Evolutionary conservation across 2,329 filamentous ascomycete species (phyloP).

Genomic region (Blastomyces parvus): DNA sequence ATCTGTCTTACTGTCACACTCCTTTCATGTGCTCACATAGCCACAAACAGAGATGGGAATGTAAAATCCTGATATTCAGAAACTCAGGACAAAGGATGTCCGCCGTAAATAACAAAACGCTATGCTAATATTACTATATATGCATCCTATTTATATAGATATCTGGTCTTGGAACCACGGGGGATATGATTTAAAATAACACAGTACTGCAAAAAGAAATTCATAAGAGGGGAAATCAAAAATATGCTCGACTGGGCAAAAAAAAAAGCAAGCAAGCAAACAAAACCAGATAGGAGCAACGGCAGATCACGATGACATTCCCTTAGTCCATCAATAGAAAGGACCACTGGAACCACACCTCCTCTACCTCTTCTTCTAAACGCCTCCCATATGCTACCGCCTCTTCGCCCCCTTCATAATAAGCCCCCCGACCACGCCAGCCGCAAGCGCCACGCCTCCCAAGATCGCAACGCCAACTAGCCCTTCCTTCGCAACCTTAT

Average conservation of each 20-base stretch:
- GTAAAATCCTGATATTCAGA: background rate
- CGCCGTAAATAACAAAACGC: background rate
- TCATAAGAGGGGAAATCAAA: background rate
- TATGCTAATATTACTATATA: conserved; percentile 1
- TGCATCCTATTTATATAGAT: background rate
- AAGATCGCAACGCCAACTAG: conserved; percentile 91
- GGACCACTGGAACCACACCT: background rate
- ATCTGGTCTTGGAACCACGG: background rate
- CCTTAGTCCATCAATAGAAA: background rate
- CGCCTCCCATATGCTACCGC: conserved; percentile 29
- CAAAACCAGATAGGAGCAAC: background rate
- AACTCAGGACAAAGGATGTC: background rate
- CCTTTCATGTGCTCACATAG: no score
- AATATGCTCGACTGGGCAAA: background rate
- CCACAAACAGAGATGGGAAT: background rate
- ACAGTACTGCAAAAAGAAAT: background rate
- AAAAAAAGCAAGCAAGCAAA: background rate
- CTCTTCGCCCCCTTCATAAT: conserved; percentile 66
- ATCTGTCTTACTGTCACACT: no score
- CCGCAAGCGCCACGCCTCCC: conserved; percentile 82
- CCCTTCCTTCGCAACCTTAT: conserved; percentile 91
- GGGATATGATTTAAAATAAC: background rate
- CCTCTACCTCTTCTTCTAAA: background rate
- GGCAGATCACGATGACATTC: background rate
- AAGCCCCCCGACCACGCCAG: conserved; percentile 84